phyloP scores from a whole-genome alignment of 2,329 filamentous ascomycete genomes.

The Diaporthe humulicola region DNA sequence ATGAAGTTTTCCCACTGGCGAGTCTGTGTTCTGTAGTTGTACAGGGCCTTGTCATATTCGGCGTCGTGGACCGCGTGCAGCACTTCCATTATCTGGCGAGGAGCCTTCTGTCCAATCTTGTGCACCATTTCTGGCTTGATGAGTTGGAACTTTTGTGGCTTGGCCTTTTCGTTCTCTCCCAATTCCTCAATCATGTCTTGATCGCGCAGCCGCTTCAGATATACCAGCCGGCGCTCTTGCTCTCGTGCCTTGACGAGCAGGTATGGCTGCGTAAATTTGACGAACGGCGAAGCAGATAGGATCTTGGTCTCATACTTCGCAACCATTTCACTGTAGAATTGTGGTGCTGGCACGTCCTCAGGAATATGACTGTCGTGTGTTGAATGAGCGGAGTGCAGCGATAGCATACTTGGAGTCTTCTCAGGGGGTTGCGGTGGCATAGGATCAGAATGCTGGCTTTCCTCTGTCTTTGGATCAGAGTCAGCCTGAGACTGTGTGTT shows the following conservation, averaged over 20 bases:
- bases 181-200: constrained; percentile 74
- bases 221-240: constrained; percentile 86
- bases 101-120: constrained; percentile 81
- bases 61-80: constrained; percentile 95
- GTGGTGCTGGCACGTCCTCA: constrained; percentile 86
- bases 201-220: constrained; percentile 86
- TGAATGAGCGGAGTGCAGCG: constrained; percentile 56
- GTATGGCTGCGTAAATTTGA: constrained; percentile 95
- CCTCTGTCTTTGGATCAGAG: constrained; percentile 37
- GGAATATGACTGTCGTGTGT: constrained; percentile 70
- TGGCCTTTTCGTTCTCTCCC: constrained; percentile 71
- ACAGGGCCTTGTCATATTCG: constrained; percentile 94
- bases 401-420: constrained; percentile 48
- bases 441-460: constrained; percentile 40
- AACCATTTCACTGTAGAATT: constrained; percentile 95
- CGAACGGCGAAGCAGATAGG: constrained; percentile 94
- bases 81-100: constrained; percentile 91
- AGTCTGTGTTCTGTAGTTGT: constrained; percentile 94
- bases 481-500: constrained; percentile 44
- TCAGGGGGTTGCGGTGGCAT: constrained; percentile 39
- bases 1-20: constrained; percentile 97
- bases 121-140: constrained; percentile 98
- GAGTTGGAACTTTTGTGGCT: constrained; percentile 83
- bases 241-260: constrained; percentile 92
- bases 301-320: constrained; percentile 94